Conservation (phyloP, 2,329 filamentous ascomycete genomes). For the Botrytis porri region DNA sequence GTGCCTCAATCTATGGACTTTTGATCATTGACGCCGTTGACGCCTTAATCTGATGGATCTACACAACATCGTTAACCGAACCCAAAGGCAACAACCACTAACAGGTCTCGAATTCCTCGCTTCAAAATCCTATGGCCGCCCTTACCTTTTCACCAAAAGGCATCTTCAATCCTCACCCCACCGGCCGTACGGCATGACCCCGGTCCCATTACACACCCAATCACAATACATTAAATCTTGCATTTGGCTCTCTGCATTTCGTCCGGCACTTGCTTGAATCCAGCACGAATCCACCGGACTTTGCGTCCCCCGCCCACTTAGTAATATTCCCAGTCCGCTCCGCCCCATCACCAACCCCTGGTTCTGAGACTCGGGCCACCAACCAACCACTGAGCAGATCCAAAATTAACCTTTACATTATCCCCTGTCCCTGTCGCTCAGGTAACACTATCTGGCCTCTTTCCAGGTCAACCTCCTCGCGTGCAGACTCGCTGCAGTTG, state of each 20-base stretch:
- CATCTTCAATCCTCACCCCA: conserved; percentile 1
- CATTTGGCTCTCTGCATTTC: conserved; percentile 8
- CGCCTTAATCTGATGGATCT: conserved; percentile 4
- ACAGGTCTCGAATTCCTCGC: conserved; percentile 2
- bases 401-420: neutral
- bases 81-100: neutral
- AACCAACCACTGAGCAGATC: neutral
- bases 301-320: neutral
- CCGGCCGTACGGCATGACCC: conserved; percentile 17
- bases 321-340: neutral
- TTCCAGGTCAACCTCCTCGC: neutral
- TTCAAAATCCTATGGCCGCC: conserved; percentile 11
- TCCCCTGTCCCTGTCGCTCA: neutral
- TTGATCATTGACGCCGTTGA: neutral
- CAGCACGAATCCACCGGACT: neutral
- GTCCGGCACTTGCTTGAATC: conserved; percentile 7
- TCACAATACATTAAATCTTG: neutral
- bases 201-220: conserved; percentile 19
- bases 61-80: neutral
- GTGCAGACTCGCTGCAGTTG: conserved; percentile 8
- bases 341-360: conserved; percentile 3
- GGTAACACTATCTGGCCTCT: neutral
- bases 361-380: neutral
- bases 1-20: neutral
- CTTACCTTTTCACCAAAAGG: conserved; percentile 4